Evolutionary conservation across 371 early-diverging fungal genomes (phyloP).

Genomic region (Syncephalastrum sp.): DNA sequence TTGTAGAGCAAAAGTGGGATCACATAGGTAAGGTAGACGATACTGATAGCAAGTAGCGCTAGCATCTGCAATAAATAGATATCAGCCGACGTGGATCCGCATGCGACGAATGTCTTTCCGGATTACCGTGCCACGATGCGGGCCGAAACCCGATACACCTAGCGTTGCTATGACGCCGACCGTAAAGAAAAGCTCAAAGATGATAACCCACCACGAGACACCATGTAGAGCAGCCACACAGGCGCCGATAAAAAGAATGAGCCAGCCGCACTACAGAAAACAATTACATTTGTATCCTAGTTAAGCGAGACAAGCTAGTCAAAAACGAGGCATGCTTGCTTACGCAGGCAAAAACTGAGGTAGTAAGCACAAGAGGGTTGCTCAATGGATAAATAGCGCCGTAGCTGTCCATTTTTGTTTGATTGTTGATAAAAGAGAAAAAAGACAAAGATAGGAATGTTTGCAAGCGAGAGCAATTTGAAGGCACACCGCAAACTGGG

Average conservation of each 20-base stretch:
- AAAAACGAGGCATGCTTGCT: neutral
- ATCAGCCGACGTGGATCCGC: neutral
- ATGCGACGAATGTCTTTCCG: neutral
- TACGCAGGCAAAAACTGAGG: constrained; percentile 23
- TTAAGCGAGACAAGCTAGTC: neutral
- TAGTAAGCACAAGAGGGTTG: constrained; percentile 17
- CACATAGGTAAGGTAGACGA: constrained; percentile 49
- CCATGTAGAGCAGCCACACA: constrained; percentile 48
- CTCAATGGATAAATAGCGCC: constrained; percentile 19
- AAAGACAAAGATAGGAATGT: constrained; percentile 6
- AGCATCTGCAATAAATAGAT: constrained; percentile 38
- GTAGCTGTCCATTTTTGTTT: constrained; percentile 18
- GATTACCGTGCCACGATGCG: constrained; percentile 29
- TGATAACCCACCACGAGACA: constrained; percentile 60
- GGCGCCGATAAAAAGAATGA: constrained; percentile 64
- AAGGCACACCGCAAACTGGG: neutral
- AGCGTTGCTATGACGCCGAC: constrained; percentile 40
- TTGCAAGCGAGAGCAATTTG: neutral
- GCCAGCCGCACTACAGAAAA: constrained; percentile 57
- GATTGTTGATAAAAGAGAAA: constrained; percentile 4
- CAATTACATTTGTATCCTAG: neutral
- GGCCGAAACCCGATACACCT: constrained; percentile 21
- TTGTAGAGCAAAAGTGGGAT: constrained; percentile 22
- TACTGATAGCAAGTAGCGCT: constrained; percentile 54
- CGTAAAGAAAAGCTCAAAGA: constrained; percentile 57